Base-by-base conservation (phyloP, 768 basidiomycete species). In the Phanerochaete sordida region DNA sequence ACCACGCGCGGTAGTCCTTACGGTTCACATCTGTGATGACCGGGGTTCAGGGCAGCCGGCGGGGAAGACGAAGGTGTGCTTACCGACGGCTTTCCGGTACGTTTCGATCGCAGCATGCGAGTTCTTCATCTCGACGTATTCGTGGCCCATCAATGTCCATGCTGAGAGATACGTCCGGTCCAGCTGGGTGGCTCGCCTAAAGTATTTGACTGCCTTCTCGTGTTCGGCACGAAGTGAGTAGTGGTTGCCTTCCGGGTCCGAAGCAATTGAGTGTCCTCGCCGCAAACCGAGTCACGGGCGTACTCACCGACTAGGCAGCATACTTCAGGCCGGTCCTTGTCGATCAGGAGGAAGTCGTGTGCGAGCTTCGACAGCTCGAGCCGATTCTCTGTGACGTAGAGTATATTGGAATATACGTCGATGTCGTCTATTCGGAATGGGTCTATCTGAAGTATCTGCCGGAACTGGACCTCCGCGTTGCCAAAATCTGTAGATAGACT, bases 71-170 rank as follows among this genome's bases (percentile, higher is more conserved):
- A 24, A n/a, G n/a, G 35, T 24, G 43, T n/a, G 74, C 88, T 58
- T 73, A 94, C 95, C 94, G 61, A 98, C 87, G 55, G 97, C 97
- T 69, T 95, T 84, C 57, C 97, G 85, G 74, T 98, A 99, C 11
- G 95, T 92, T 75, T 98, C 97, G 57, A 98, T 97, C 16, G 97
- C 96, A 1, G 97, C 97, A 78, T 98, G 95, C 4, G 94, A 94
- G 73, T 99, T 98, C 76, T 98, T 98, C 88, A 97, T 88, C 75
- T 99, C 97, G 46, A 99, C 91, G 67, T 91, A 98, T 74, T 98
- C 97, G 69, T 99, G 97, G 1, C 97, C 97, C 93, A 99, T 95
- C 63, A 99, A 76, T 3, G 96, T 98, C 97, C 97, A 99, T 5
- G 97, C 97, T 7, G 95, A 91, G 47, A 98, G 81, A 74, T 95